These are phyloP conservation scores for Xanthoconium purpureum DNA, from an alignment of 768 basidiomycete species.

Conservation along the genomic window DNA sequence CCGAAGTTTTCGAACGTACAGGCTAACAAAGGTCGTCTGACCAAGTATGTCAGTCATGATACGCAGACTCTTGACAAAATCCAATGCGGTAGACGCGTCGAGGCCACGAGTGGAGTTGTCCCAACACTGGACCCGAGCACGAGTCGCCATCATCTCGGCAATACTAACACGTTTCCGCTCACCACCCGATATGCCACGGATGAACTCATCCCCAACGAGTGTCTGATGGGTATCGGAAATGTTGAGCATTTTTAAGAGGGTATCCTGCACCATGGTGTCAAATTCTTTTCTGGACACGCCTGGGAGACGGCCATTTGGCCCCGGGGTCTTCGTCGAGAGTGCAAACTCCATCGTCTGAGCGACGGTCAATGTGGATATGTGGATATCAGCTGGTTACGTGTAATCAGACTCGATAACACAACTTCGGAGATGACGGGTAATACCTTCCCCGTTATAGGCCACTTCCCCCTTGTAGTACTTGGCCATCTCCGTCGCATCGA, in stretches of 20 bases:
- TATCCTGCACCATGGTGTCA: conserved; percentile 51
- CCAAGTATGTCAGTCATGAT: conserved; percentile 82
- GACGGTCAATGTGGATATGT: conserved; percentile 80
- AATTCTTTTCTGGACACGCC: conserved; percentile 62
- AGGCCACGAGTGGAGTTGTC: conserved; percentile 81
- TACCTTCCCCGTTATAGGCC: conserved; percentile 75
- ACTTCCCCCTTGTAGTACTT: conserved; percentile 78
- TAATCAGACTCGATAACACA: not conserved
- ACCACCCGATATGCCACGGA: conserved; percentile 78
- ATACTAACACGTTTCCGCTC: conserved; percentile 81
- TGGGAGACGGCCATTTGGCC: conserved; percentile 68
- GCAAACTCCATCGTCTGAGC: conserved; percentile 73
- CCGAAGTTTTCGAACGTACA: conserved; percentile 40
- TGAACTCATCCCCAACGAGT: conserved; percentile 83
- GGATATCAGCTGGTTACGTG: conserved; percentile 59
- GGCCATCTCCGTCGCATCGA: conserved; percentile 70
- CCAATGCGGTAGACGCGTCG: conserved; percentile 85
- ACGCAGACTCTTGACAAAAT: conserved; percentile 76
- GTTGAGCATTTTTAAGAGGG: conserved; percentile 76
- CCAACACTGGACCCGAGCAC: conserved; percentile 79
- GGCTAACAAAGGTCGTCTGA: conserved; percentile 75
- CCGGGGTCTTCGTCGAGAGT: conserved; percentile 71
- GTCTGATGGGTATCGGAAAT: conserved; percentile 77
- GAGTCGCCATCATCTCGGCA: conserved; percentile 82
- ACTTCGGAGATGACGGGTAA: not conserved